Evolutionary conservation across 2,329 filamentous ascomycete species (phyloP), one percentile per base, ranked within the genome.

Genomic region (Didymellaceae sp.): DNA sequence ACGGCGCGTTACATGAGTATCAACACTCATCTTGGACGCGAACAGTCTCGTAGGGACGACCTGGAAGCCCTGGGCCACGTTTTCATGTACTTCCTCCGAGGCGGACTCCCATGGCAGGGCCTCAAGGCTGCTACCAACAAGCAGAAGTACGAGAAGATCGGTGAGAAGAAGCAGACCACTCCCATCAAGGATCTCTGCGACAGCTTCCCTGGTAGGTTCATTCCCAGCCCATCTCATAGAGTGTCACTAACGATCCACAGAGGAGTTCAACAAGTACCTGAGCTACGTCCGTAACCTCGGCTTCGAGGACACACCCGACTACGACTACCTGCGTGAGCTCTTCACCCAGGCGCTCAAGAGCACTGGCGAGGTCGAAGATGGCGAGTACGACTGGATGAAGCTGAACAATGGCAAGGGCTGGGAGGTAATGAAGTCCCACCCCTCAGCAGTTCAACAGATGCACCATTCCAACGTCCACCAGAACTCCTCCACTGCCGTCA

Each of bases 341-440:
- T 96, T 99, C 79, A 97, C 93, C 1, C 90, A 96, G 76, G 91
- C 93, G 16, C 83, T 97, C 58, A 96, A 97, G 83, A 93, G 91
- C 73, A 89, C 89, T 2, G 92, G 92, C 47, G 92, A 96, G 66
- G 87, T 97, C 7, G 94, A 97, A 73, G 94, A 99, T 75, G 94
- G 94, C 69, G 93, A 97, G 74, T 99, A 97, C 75, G 94, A 99
- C 78, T 99, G 94, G 94, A 96, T 97, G 91, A 97, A 96, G 82
- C 82, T 96, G 65, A 94, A 91, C 80, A 90, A 91, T 77, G 87
- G 87, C 63, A 94, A 96, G 77, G 91, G 91, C 57, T 96, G 90
- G 90, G 91, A 96, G 77, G 85, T 84, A 52, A 90, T 87, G 74
- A 88, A 88, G 71, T 78, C 82, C 53, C 85, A 88, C 67, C 80